Conservation (phyloP, 2,329 filamentous ascomycete species). For the Dichotomopilus funicola region DNA sequence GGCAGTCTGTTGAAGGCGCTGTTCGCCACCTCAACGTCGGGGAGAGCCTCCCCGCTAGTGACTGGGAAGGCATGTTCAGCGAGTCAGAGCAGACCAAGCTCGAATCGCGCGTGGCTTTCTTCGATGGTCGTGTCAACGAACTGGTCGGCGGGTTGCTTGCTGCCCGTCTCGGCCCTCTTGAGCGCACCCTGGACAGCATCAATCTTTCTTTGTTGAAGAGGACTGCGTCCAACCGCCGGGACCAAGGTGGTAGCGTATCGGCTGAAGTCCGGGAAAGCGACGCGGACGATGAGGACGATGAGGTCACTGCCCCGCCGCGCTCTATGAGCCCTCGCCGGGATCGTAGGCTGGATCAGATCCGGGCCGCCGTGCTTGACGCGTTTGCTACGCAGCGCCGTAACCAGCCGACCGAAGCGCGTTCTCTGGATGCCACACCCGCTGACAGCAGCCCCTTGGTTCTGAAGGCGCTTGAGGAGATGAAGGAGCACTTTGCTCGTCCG, state of each 20-base stretch:
- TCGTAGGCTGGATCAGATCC: constrained; percentile 76
- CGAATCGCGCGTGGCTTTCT: constrained; percentile 74
- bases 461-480: constrained; percentile 61
- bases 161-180: constrained; percentile 70
- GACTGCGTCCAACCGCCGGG: constrained; percentile 49
- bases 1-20: constrained; percentile 47
- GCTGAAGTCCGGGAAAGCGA: constrained; percentile 74
- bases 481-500: constrained; percentile 44
- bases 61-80: constrained; percentile 85
- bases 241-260: constrained; percentile 57
- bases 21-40: constrained; percentile 58
- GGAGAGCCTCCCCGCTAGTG: constrained; percentile 65
- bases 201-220: constrained; percentile 58
- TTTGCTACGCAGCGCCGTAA: constrained; percentile 51
- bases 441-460: constrained; percentile 46
- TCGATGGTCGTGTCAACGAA: constrained; percentile 83
- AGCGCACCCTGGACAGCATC: constrained; percentile 70
- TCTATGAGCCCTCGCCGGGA: constrained; percentile 74
- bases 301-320: constrained; percentile 51
- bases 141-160: constrained; percentile 74
- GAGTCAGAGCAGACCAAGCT: constrained; percentile 80
- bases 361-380: constrained; percentile 65
- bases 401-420: constrained; percentile 29
- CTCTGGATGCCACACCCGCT: constrained; percentile 23
- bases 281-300: constrained; percentile 90